Conservation (phyloP, 1,139 yeast genomes). For the Magnusiomyces ingens region DNA sequence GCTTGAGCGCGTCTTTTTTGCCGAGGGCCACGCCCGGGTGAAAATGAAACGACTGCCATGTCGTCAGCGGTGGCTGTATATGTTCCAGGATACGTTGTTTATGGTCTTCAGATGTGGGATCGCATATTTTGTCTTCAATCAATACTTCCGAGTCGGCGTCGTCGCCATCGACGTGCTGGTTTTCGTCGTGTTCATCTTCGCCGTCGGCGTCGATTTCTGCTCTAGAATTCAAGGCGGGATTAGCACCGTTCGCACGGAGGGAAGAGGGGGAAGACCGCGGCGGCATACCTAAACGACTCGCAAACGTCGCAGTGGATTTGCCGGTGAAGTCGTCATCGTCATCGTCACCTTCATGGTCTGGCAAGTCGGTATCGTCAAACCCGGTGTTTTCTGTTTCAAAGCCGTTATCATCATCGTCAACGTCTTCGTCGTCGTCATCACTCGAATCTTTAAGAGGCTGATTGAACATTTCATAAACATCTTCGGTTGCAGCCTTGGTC, state of each 20-base stretch:
- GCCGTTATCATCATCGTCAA: conserved; percentile 21
- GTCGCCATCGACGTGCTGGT: too few relatives aligned
- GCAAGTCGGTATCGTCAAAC: neutral
- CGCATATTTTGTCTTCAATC: conserved; percentile 8
- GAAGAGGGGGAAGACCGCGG: too few relatives aligned
- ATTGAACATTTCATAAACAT: conserved; percentile 70
- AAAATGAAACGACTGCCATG: conserved; percentile 9
- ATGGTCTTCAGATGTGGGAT: conserved; percentile 16
- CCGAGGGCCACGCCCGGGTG: conserved; percentile 27
- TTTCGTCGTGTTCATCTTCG: neutral
- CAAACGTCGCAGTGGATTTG: too few relatives aligned
- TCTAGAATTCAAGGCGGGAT: too few relatives aligned
- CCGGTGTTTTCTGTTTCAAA: neutral
- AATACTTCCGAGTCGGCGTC: conserved; percentile 1
- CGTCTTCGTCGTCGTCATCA: conserved; percentile 20
- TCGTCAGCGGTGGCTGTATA: conserved; percentile 2
- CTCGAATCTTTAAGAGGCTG: conserved; percentile 41
- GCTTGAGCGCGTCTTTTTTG: conserved; percentile 27
- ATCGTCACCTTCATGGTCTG: too few relatives aligned
- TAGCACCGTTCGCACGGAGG: too few relatives aligned
- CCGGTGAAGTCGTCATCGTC: too few relatives aligned
- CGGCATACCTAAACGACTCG: too few relatives aligned
- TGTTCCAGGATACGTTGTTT: conserved; percentile 12
- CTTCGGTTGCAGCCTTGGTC: conserved; percentile 70
- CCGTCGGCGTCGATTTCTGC: neutral